Conservation (phyloP, 148 eudicot genomes). For the Hydrangea macrophylla region DNA sequence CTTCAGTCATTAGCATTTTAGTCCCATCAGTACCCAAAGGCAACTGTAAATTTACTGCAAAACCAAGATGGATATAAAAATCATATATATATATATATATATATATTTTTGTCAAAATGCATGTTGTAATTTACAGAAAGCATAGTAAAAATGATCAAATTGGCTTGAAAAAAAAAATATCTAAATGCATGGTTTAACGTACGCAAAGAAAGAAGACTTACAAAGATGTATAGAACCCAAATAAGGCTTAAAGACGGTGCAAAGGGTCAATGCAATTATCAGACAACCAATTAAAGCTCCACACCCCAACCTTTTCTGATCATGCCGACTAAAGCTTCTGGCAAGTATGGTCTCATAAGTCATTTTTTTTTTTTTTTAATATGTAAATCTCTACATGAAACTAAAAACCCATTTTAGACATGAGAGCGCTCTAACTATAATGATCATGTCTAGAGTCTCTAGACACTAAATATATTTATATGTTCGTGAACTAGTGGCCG, state of each 20-base stretch:
- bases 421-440: background rate
- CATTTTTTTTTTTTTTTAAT: background rate
- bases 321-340: constrained; percentile 28
- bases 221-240: constrained; percentile 18
- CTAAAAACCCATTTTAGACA: background rate
- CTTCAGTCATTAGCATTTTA: background rate
- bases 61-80: too few species aligned
- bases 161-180: too few species aligned
- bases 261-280: constrained; percentile 9
- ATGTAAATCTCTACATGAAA: background rate
- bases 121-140: too few species aligned
- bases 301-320: constrained; percentile 23
- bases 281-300: constrained; percentile 22
- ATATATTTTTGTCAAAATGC: background rate
- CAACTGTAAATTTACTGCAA: constrained; percentile 16
- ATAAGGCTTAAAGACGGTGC: constrained; percentile 25
- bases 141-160: too few species aligned
- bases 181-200: too few species aligned
- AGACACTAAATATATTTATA: background rate
- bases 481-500: constrained; percentile 1
- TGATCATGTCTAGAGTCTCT: background rate
- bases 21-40: background rate
- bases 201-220: constrained; percentile 10
- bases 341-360: constrained; percentile 15
- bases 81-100: background rate